Evolutionary conservation across 768 basidiomycete genomes (phyloP), one percentile per base, ranked within the genome.

Genomic region (Leccinum subtestaceum): DNA sequence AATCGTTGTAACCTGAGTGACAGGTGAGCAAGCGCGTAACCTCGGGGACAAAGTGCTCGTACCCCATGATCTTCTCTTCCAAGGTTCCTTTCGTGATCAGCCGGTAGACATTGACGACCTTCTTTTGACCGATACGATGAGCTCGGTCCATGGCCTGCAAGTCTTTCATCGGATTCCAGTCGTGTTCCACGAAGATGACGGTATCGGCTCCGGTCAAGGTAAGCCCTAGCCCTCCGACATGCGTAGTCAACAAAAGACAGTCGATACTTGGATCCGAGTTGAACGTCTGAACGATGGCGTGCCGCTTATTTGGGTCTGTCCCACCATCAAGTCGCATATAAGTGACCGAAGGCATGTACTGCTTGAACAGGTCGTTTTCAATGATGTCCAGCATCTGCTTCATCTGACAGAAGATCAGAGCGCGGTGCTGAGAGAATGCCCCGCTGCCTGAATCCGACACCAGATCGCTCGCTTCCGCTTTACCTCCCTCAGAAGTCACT

Each of bases 1-100:
- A 99, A 99, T 52, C 95, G 91, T 81, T 99, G 97, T 61, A 99
- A 74, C 36, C 96, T 98, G 71, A 47, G 52, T 29, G 19, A 56
- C 19, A 31, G 45, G 45, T 63, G 34, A 61, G 65, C 53, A 47
- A 60, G 53, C 10, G 38, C 23, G 2, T 11, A 56, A 43, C 32
- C 4, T 36, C 34, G 11, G 8, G 27, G 29, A 32, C 45, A 38
- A 12, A 48, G 9, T 31, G 76, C 87, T 31, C 60, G 63, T 72
- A 97, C 94, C 97, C 97, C 97, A 99, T 99, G 63, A 99, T 99
- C 76, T 98, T 98, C 74, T 98, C 97, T 73, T 99, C 97, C 40
- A 99, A 72, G 0, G 97, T 99, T 12, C 95, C 97, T 70, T 95
- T 91, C 12, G 95, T 98, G 65, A 99, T 93, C 54, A 99, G 77